Percentiles rank a stretch among this genome's conserved stretches.
These are phyloP conservation scores for Hevea brasiliensis DNA, from an alignment of 345 rosid genomes.

Conservation along the genomic window DNA sequence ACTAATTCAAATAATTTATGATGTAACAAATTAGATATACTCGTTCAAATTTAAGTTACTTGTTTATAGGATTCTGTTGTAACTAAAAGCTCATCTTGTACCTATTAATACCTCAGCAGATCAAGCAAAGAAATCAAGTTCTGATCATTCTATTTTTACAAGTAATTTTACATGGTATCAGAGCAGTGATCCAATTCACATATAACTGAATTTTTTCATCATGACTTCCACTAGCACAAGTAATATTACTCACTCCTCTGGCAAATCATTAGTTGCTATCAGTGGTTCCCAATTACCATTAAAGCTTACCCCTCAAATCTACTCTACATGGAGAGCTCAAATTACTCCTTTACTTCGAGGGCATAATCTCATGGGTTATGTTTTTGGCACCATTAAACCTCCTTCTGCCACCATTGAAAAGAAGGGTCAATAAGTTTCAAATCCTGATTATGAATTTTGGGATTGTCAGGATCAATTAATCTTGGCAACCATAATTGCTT, in stretches of 20 bases:
- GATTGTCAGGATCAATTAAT: neutral
- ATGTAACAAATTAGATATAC: too few species aligned
- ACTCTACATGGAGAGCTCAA: neutral
- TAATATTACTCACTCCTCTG: neutral
- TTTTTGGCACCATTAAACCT: neutral
- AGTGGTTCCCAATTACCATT: neutral
- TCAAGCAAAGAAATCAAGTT: too few species aligned
- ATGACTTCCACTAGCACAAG: neutral
- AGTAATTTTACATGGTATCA: neutral
- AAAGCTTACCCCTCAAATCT: neutral
- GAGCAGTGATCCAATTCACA: neutral
- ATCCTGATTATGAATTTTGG: neutral
- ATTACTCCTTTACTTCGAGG: neutral
- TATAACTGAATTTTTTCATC: neutral
- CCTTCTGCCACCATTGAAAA: neutral
- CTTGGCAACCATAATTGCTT: neutral
- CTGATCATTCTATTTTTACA: too few species aligned
- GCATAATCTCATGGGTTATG: neutral
- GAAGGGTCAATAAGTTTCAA: neutral
- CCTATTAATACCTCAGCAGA: too few species aligned
- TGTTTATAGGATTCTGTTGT: too few species aligned
- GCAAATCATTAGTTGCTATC: neutral
- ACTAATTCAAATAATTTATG: too few species aligned
- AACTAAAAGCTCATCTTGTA: too few species aligned
- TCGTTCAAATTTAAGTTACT: too few species aligned